Conservation (phyloP, 306 rosid species). For the Citrullus mucosospermus region DNA sequence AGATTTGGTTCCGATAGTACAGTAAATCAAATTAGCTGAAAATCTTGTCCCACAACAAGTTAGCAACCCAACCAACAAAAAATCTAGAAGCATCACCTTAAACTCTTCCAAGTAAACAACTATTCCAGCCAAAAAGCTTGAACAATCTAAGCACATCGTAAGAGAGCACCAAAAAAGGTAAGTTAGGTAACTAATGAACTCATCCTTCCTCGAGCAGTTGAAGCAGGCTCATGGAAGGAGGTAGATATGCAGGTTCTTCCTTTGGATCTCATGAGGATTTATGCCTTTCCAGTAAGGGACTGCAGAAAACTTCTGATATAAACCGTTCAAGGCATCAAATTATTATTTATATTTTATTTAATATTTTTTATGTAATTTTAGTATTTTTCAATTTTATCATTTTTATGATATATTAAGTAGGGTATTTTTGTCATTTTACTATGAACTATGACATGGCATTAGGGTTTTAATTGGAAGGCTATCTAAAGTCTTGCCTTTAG, state of each 20-base stretch:
- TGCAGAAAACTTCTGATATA: too few species aligned
- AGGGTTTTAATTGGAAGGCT: too few species aligned
- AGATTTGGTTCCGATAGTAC: background rate
- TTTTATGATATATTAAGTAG: too few species aligned
- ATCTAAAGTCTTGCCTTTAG: too few species aligned
- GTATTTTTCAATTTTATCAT: too few species aligned
- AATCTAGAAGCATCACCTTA: background rate
- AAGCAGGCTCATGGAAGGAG: background rate
- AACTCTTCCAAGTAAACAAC: background rate
- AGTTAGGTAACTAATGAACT: background rate
- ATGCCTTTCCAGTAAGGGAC: background rate
- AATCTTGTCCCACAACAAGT: background rate
- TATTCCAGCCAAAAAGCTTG: background rate
- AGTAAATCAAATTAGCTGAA: background rate
- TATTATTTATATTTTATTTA: too few species aligned
- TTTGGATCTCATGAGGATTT: background rate
- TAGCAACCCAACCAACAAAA: background rate
- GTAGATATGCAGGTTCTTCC: background rate
- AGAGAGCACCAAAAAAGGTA: background rate
- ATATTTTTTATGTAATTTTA: too few species aligned
- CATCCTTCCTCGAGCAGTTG: background rate
- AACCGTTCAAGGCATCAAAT: too few species aligned
- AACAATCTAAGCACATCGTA: background rate
- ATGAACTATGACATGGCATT: too few species aligned
- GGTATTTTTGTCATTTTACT: too few species aligned